Base-by-base conservation (phyloP, 495 filamentous ascomycete species). In the Penicillium antarcticum region DNA sequence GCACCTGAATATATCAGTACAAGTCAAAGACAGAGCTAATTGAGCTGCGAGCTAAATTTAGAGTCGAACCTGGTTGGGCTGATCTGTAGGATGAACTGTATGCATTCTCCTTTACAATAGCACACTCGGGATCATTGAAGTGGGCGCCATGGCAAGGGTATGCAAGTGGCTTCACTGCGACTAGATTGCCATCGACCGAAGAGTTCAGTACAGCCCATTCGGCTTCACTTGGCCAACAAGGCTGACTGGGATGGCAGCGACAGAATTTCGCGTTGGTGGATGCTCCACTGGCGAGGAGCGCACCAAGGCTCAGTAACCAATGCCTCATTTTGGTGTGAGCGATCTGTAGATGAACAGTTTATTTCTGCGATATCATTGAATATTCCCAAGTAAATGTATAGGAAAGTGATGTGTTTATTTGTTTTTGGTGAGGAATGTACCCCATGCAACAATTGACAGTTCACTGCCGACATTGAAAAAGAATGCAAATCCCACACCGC, bases 141-240 rank as follows among this genome's bases (percentile, higher is more conserved):
- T 62, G 56, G 0, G 48, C 39, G 10, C 56, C 61, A 52, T 80
- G 74, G 51, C 80, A 81, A 8, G 69, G 60, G 5, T 54, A 51
- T 5, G 61, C 76, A 8, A 70, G 35, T 1, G 75, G 75, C 5
- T 61, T 46, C 13, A 74, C 70, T 24, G 71, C 62, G 9, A 75
- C 55, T 9, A 80, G 58, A 45, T 66, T 62, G 2, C 75, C 71
- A 4, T 52, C 26, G 7, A 77, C 42, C 10, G 70, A 66, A 16
- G 51, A 35, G 45, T 76, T 78, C 17, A 78, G 48, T 0, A 51
- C 18, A 1, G 24, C 24, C 75, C 75, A 78, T 37, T 72, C 58
- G 13, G 54, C 35, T 16, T 46, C 37, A 5, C 65, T 60, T 12
- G 76, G 76, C 75, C 75, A 80, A 34, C 66, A 69, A 21, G 13